Base-by-base conservation (phyloP, 495 filamentous ascomycete species). In the Penicillium goetzii region DNA sequence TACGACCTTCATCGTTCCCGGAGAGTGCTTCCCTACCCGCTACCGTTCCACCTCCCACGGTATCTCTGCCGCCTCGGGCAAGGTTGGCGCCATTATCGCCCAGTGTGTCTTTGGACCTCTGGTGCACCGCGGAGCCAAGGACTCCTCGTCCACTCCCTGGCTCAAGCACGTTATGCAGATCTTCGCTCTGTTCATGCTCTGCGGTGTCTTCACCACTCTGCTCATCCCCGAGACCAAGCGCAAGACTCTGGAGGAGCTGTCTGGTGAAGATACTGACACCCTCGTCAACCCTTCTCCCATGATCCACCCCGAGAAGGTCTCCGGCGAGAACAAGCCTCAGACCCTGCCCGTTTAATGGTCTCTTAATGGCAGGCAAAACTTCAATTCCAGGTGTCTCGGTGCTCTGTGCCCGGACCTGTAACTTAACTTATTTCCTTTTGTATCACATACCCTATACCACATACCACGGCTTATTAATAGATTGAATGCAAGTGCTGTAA, bases 1-100 rank as follows among this genome's bases (percentile, higher is more conserved):
- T 1, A 96, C 91, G 25, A 96, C 92, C 33, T 96, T 96, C 80
- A 89, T 96, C 69, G 88, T 96, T 0, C 92, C 93, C 15, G 93
- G 92, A 21, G 93, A 97, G 73, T 89, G 86, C 69, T 97, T 95
- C 80, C 93, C 93, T 0, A 96, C 93, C 8, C 88, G 92, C 43
- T 95, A 94, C 71, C 85, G 93, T 4, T 90, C 88, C 14, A 92
- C 91, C 40, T 89, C 89, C 4, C 92, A 96, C 76, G 93, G 93
- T 56, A 83, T 97, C 72, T 92, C 88, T 4, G 93, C 92, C n/a
- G 92, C 89, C 0, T 80, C 88, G 3, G 93, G 93, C 43, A 97
- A 97, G 72, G 73, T 95, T 12, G 92, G 92, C 6, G 89, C 92
- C 58, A 93, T 83, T 50, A 75, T 83, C 26, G 75, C 72, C 3